Evolutionary conservation across 352 stramenopile genomes (phyloP).

Genomic region (Phytophthora foliorum): DNA sequence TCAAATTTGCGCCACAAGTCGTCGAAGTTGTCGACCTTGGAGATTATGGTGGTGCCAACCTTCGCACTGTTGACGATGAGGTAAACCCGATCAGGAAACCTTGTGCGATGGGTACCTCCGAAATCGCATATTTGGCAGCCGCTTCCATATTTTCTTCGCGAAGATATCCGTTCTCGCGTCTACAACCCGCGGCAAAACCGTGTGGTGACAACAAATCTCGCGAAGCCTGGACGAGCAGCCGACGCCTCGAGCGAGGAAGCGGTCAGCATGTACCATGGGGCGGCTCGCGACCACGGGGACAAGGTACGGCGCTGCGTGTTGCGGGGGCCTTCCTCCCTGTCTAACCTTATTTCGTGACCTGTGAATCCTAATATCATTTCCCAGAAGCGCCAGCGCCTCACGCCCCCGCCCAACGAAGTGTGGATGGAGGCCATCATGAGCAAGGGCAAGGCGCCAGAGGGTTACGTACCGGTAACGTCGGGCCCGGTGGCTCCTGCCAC

Average conservation of each 20-base stretch:
- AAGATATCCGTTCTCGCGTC: constrained; percentile 16
- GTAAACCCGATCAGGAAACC: constrained; percentile 9
- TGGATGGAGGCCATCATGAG: constrained; percentile 84
- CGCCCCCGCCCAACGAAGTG: constrained; percentile 61
- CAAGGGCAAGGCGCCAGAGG: constrained; percentile 54
- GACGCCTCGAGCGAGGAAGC: constrained; percentile 25
- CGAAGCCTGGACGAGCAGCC: constrained; percentile 16
- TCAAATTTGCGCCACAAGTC: too few species aligned
- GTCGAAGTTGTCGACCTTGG: too few species aligned
- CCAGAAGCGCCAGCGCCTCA: constrained; percentile 41
- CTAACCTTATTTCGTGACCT: not conserved
- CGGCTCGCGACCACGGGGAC: constrained; percentile 30
- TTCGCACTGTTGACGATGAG: constrained; percentile 11
- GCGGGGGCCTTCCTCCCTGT: not conserved
- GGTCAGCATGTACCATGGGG: constrained; percentile 42
- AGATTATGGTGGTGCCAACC: too few species aligned
- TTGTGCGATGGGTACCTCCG: constrained; percentile 19
- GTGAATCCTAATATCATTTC: not conserved
- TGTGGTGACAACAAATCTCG: constrained; percentile 27
- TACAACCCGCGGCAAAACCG: constrained; percentile 15
- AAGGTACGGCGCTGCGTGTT: constrained; percentile 26
- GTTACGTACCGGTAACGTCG: constrained; percentile 9
- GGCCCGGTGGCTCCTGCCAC: not conserved
- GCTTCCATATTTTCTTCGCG: not conserved
- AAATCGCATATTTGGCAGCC: constrained; percentile 12